Evolutionary conservation across 139 green algal genomes (phyloP).

Genomic region (Chlamydomonas schloesseri): DNA sequence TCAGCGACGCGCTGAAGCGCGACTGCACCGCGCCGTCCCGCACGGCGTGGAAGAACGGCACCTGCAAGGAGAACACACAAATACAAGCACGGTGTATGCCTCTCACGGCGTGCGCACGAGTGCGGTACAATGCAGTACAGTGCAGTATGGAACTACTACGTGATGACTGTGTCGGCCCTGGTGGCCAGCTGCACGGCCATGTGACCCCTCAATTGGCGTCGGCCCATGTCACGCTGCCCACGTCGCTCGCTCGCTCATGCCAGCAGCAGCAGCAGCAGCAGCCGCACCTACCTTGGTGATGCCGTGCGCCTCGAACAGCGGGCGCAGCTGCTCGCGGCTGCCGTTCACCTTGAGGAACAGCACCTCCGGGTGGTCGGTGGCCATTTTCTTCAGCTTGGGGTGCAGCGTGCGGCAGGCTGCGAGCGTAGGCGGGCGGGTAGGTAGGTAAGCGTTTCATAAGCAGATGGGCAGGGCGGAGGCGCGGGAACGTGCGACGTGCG

Average conservation of each 20-base stretch:
- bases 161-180: no score
- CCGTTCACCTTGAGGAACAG: constrained; percentile 76
- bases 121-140: no score
- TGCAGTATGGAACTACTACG: no score
- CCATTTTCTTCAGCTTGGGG: constrained; percentile 74
- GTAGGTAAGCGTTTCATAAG: background rate
- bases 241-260: no score
- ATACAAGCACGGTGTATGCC: no score
- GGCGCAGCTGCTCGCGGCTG: constrained; percentile 42
- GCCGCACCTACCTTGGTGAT: constrained; percentile 64
- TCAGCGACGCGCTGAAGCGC: constrained; percentile 73
- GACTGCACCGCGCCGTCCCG: constrained; percentile 38
- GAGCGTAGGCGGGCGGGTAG: background rate
- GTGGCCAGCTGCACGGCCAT: no score
- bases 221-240: no score
- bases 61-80: no score
- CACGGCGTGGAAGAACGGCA: constrained; percentile 33
- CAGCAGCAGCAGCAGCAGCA: no score
- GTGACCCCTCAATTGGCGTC: no score
- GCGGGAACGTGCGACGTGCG: background rate
- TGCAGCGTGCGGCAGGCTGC: constrained; percentile 60
- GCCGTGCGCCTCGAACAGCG: constrained; percentile 60
- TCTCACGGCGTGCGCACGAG: no score
- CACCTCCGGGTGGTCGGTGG: constrained; percentile 59
- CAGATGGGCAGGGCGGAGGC: background rate